Evolutionary conservation across 2,329 filamentous ascomycete species (phyloP).

Genomic region (Sclerotinia borealis): DNA sequence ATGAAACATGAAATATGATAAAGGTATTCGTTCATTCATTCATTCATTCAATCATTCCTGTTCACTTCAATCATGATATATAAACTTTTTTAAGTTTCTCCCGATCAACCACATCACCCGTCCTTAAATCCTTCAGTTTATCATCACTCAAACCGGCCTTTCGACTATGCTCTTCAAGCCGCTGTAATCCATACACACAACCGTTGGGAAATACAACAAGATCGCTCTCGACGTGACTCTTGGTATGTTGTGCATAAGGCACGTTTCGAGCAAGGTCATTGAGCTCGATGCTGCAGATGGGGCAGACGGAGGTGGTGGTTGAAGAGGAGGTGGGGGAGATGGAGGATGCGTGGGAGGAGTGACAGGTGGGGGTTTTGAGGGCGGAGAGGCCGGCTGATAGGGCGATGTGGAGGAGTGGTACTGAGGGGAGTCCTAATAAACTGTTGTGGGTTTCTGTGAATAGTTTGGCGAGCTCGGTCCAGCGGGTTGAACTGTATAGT

Average conservation of each 20-base stretch:
- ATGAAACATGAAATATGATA: neutral
- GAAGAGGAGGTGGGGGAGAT: slow-evolving; percentile 29
- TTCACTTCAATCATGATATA: slow-evolving; percentile 57
- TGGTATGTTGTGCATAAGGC: slow-evolving; percentile 91
- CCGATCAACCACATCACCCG: slow-evolving; percentile 58
- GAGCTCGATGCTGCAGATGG: slow-evolving; percentile 92
- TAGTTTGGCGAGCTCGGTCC: slow-evolving; percentile 67
- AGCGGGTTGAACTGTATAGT: slow-evolving; percentile 69
- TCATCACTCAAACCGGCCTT: slow-evolving; percentile 66
- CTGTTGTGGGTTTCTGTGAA: slow-evolving; percentile 84
- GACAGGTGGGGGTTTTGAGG: slow-evolving; percentile 91
- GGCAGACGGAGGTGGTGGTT: slow-evolving; percentile 65
- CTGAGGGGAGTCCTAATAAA: slow-evolving; percentile 73
- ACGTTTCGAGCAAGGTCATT: slow-evolving; percentile 85
- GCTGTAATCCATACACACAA: slow-evolving; percentile 72
- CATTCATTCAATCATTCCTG: neutral
- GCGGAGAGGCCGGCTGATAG: slow-evolving; percentile 87
- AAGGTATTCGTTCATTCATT: neutral
- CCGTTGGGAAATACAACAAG: slow-evolving; percentile 82
- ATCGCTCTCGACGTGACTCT: slow-evolving; percentile 86
- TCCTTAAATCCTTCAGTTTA: slow-evolving; percentile 72
- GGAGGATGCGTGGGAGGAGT: slow-evolving; percentile 44
- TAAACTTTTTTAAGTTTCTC: slow-evolving; percentile 77
- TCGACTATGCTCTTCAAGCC: slow-evolving; percentile 68
- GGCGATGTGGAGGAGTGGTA: slow-evolving; percentile 83